phyloP scores from a whole-genome alignment of 2,329 filamentous ascomycete species.

The Fusarium algeriense region DNA sequence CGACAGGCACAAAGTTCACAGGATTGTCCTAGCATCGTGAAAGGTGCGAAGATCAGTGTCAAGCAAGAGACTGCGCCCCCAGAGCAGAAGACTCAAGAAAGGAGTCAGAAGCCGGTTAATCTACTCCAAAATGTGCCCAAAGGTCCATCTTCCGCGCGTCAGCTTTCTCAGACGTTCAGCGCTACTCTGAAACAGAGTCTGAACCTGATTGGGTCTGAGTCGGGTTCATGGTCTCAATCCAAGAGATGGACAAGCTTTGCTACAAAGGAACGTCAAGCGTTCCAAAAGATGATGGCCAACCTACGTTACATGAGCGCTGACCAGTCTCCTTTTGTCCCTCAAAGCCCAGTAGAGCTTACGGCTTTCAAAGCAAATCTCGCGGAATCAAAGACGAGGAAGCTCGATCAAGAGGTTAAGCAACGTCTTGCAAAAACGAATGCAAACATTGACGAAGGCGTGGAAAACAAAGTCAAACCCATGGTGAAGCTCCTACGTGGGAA shows the following conservation, averaged over 20 bases:
- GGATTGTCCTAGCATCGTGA: not conserved
- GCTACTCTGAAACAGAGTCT: conserved; percentile 13
- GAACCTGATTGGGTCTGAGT: conserved; percentile 17
- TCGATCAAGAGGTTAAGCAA: conserved; percentile 44
- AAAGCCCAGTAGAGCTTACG: conserved; percentile 51
- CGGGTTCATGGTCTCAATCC: conserved; percentile 55
- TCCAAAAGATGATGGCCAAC: conserved; percentile 53
- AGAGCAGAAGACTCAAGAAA: not conserved
- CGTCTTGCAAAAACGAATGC: conserved; percentile 36
- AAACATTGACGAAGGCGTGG: conserved; percentile 23
- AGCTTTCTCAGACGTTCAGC: conserved; percentile 17
- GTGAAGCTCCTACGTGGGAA: conserved; percentile 47
- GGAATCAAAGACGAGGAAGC: conserved; percentile 44
- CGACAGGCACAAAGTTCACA: conserved; percentile 27
- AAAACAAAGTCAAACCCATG: conserved; percentile 11
- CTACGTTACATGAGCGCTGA: conserved; percentile 53
- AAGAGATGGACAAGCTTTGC: conserved; percentile 55
- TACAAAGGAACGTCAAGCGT: conserved; percentile 51
- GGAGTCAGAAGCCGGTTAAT: not conserved
- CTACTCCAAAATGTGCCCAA: conserved; percentile 23
- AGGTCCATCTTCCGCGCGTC: conserved; percentile 23
- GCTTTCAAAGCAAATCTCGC: conserved; percentile 49
- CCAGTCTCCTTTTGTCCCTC: conserved; percentile 55
- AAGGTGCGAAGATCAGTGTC: conserved; percentile 3
- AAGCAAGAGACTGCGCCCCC: not conserved